Evolutionary conservation across 352 stramenopile species (phyloP).

Genomic region (Phytophthora hybrid): DNA sequence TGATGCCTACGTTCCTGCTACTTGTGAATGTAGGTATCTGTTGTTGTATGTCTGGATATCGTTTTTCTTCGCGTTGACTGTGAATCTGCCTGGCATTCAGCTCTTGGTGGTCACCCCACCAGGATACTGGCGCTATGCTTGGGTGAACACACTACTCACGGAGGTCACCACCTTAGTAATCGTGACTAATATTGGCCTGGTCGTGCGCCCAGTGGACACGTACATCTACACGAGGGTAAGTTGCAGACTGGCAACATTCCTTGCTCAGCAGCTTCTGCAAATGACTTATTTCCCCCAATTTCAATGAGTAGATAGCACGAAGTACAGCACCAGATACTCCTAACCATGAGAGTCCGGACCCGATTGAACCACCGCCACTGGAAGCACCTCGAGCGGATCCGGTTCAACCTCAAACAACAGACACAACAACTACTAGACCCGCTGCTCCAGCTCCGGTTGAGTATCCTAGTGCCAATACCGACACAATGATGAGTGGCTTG

Average conservation of each 20-base stretch:
- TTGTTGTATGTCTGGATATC: not conserved
- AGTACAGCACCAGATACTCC: slow-evolving; percentile 18
- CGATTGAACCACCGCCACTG: slow-evolving; percentile 20
- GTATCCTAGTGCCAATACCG: not conserved
- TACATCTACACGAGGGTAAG: slow-evolving; percentile 60
- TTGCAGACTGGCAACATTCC: not conserved
- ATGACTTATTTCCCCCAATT: no score
- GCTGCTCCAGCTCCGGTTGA: not conserved
- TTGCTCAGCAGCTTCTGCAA: no score
- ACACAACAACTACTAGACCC: not conserved
- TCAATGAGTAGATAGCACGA: slow-evolving; percentile 18
- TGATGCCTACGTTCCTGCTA: slow-evolving; percentile 64
- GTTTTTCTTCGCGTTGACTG: not conserved
- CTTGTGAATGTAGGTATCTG: slow-evolving; percentile 53
- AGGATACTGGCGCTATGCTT: slow-evolving; percentile 67
- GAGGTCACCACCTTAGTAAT: slow-evolving; percentile 59
- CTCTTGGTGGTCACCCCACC: slow-evolving; percentile 63
- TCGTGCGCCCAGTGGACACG: slow-evolving; percentile 56
- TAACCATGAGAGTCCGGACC: slow-evolving; percentile 5
- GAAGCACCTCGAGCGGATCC: not conserved
- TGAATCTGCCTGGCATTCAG: slow-evolving; percentile 21
- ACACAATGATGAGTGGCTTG: slow-evolving; percentile 4
- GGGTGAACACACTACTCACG: slow-evolving; percentile 61
- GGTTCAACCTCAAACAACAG: not conserved
- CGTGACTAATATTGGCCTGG: slow-evolving; percentile 49